Evolutionary conservation across 164 flowering plant genomes (phyloP).

Genomic region (Protea cynaroides): DNA sequence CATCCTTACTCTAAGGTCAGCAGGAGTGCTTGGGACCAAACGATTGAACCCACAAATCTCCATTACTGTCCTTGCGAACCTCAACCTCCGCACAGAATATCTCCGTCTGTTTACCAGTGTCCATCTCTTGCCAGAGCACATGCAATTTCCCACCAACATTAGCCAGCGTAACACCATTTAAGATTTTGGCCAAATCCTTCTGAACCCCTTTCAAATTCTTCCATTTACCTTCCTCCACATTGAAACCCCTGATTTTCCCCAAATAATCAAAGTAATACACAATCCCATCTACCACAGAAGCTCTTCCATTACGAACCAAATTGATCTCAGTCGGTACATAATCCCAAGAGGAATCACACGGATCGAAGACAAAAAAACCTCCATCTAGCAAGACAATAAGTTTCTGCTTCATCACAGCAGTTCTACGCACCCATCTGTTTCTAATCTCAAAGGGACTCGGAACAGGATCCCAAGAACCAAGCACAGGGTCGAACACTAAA

Average conservation of each 20-base stretch:
- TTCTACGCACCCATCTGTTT: conserved; percentile 85
- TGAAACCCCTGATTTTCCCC: conserved; percentile 79
- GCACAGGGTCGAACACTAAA: conserved; percentile 58
- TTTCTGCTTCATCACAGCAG: conserved; percentile 52
- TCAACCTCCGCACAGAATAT: conserved; percentile 67
- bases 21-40: conserved; percentile 47
- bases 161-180: conserved; percentile 79
- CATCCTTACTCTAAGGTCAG: conserved; percentile 42
- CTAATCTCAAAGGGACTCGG: conserved; percentile 44
- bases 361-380: too few relatives aligned
- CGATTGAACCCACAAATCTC: conserved; percentile 42
- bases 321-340: too few relatives aligned
- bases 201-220: conserved; percentile 63
- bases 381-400: conserved; percentile 75
- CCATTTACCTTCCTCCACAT: conserved; percentile 40
- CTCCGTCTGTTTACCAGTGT: conserved; percentile 41
- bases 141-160: conserved; percentile 63
- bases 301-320: too few relatives aligned
- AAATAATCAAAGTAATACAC: conserved; percentile 69
- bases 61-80: conserved; percentile 35
- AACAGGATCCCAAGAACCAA: conserved; percentile 44
- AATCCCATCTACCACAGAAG: too few relatives aligned
- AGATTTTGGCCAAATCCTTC: conserved; percentile 53
- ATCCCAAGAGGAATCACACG: too few relatives aligned
- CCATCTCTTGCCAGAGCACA: conserved; percentile 66